phyloP scores from a whole-genome alignment of 768 basidiomycete genomes.

The Boletus bicolor region DNA sequence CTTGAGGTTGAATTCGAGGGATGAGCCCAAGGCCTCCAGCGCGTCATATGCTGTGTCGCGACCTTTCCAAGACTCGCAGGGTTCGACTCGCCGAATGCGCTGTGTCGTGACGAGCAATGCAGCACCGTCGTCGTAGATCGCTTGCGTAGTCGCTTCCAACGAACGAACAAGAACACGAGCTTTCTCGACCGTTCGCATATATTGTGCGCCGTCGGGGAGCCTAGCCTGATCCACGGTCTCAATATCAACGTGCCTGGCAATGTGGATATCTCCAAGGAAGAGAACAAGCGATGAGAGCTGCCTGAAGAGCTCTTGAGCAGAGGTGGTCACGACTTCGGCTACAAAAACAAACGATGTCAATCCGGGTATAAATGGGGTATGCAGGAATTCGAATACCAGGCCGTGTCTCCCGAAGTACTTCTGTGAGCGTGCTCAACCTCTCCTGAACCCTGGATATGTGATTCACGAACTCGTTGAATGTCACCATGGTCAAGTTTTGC shows the following conservation, averaged over 20 bases:
- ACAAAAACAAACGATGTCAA: conserved; percentile 1
- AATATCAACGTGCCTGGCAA: conserved; percentile 52
- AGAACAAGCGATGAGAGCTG: conserved; percentile 41
- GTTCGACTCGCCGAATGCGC: conserved; percentile 25
- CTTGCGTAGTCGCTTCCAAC: conserved; percentile 47
- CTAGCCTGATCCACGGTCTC: conserved; percentile 37
- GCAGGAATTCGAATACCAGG: conserved; percentile 16
- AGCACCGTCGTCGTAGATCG: conserved; percentile 48
- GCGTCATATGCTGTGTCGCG: conserved; percentile 26
- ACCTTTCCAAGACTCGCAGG: conserved; percentile 23
- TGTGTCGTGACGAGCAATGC: conserved; percentile 42
- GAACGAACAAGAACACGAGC: conserved; percentile 47
- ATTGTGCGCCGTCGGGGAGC: conserved; percentile 35
- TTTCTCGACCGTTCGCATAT: conserved; percentile 41
- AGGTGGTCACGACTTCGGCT: conserved; percentile 24
- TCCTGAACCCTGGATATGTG: conserved; percentile 29
- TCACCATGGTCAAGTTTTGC: conserved; percentile 25
- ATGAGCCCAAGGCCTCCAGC: conserved; percentile 28
- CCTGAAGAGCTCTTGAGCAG: conserved; percentile 34
- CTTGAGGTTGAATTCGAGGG: conserved; percentile 35
- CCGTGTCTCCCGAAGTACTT: conserved; percentile 15
- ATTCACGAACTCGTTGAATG: conserved; percentile 34
- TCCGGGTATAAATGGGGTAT: not conserved
- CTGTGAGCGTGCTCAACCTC: conserved; percentile 21
- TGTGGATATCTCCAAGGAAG: conserved; percentile 46